Percentiles rank a stretch among this genome's conserved stretches.
Conservation (phyloP, 192 early-diverging fungal species). For the Backusella liffmaniae region DNA sequence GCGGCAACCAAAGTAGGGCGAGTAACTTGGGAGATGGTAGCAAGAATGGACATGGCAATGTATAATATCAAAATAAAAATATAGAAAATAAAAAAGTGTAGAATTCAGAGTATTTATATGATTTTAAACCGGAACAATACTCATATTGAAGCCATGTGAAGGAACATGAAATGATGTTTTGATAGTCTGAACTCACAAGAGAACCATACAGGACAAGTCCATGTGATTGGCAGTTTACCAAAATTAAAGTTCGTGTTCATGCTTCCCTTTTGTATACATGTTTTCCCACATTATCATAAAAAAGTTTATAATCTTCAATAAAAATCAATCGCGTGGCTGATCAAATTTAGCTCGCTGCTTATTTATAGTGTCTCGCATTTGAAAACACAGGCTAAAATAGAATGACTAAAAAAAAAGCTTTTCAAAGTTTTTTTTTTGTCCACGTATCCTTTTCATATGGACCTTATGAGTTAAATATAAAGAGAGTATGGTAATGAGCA, state of each 20-base stretch:
- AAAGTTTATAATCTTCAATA: not conserved
- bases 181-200: not conserved
- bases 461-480: too few species aligned
- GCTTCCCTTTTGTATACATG: not conserved
- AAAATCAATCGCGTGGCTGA: not conserved
- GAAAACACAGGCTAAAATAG: too few species aligned
- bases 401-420: too few species aligned
- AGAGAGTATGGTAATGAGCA: too few species aligned
- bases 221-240: not conserved
- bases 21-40: not conserved
- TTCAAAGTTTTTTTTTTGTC: too few species aligned
- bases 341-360: not conserved
- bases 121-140: not conserved
- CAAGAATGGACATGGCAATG: not conserved
- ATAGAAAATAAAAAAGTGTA: not conserved
- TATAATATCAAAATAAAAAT: not conserved
- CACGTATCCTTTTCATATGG: too few species aligned
- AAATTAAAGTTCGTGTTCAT: not conserved
- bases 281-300: not conserved
- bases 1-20: not conserved
- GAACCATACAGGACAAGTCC: not conserved
- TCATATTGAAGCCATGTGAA: not conserved
- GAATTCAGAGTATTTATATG: not conserved
- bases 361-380: not conserved
- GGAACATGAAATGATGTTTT: conserved; percentile 5